phyloP scores from a whole-genome alignment of 169 alveolate species.

The Plasmodium billcollinsi region DNA sequence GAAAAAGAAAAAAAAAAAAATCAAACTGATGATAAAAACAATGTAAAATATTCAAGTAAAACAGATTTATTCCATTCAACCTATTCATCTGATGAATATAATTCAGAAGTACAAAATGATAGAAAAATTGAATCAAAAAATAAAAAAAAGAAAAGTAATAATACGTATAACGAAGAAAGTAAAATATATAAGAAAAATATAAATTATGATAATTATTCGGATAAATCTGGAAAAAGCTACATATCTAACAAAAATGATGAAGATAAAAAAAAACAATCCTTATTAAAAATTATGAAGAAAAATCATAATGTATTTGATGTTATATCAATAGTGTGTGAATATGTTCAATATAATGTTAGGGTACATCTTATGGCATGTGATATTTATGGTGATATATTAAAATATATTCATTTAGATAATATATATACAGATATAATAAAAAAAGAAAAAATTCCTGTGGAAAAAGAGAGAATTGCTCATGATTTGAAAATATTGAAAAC shows the following conservation, averaged over 20 bases:
- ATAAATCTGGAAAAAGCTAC: constrained; percentile 55
- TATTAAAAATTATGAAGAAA: constrained; percentile 33
- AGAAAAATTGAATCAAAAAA: constrained; percentile 2
- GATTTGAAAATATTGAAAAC: constrained; percentile 23
- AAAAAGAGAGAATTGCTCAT: constrained; percentile 52
- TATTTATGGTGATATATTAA: constrained; percentile 63
- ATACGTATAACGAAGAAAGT: neutral
- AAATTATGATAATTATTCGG: constrained; percentile 37
- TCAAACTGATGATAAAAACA: neutral
- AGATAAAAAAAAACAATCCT: constrained; percentile 53
- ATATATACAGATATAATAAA: constrained; percentile 40
- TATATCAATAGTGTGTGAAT: constrained; percentile 33
- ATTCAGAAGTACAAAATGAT: neutral
- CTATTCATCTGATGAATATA: constrained; percentile 29
- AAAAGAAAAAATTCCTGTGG: constrained; percentile 43
- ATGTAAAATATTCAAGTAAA: constrained; percentile 1
- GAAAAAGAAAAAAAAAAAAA: constrained; percentile 23
- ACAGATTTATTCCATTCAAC: constrained; percentile 38
- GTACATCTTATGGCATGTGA: constrained; percentile 68
- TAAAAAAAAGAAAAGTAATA: neutral
- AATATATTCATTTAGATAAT: constrained; percentile 44
- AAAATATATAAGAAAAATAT: constrained; percentile 14
- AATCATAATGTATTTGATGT: constrained; percentile 54
- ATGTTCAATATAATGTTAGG: constrained; percentile 31
- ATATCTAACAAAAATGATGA: constrained; percentile 71